Conservation (phyloP, 2,329 filamentous ascomycete species). For the Reticulascus tulasneorum region DNA sequence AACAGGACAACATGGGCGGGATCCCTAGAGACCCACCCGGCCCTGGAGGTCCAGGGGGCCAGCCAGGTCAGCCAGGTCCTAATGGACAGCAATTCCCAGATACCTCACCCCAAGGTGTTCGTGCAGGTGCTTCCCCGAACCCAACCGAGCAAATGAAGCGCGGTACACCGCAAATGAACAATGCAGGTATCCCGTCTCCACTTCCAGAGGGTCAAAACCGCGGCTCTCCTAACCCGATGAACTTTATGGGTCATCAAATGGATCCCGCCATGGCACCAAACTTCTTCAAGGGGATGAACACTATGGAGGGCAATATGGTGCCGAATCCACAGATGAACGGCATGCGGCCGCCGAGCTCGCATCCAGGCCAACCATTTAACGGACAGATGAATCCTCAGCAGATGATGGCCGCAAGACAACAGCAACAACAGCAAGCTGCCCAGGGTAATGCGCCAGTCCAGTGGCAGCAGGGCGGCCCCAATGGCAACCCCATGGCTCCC, state of each 20-base stretch:
- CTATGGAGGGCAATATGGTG: conserved; percentile 52
- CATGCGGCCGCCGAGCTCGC: conserved; percentile 67
- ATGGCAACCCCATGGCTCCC: conserved; percentile 36
- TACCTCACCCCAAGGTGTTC: conserved; percentile 65
- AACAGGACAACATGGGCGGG: conserved; percentile 61
- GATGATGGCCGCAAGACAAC: conserved; percentile 49
- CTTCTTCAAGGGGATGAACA: conserved; percentile 55
- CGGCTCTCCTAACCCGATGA: conserved; percentile 61
- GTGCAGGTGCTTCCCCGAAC: conserved; percentile 71
- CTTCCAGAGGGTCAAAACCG: conserved; percentile 67
- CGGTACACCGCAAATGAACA: conserved; percentile 69
- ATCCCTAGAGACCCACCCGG: conserved; percentile 50
- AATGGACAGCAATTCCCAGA: conserved; percentile 64
- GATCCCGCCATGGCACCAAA: conserved; percentile 57
- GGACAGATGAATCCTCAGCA: conserved; percentile 58
- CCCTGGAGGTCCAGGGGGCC: conserved; percentile 48
- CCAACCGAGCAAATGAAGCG: conserved; percentile 77
- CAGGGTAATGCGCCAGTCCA: conserved; percentile 42
- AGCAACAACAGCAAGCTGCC: conserved; percentile 27
- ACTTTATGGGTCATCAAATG: conserved; percentile 60
- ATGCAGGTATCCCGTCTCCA: conserved; percentile 65
- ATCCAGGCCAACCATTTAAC: conserved; percentile 55
- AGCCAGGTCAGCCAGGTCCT: conserved; percentile 50
- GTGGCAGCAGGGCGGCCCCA: conserved; percentile 42
- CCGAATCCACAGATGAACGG: conserved; percentile 55